Percentiles rank a stretch among this genome's conserved stretches.
These are phyloP conservation scores for Mucor piriformis DNA, from an alignment of 371 early-diverging fungal genomes.

Conservation along the genomic window DNA sequence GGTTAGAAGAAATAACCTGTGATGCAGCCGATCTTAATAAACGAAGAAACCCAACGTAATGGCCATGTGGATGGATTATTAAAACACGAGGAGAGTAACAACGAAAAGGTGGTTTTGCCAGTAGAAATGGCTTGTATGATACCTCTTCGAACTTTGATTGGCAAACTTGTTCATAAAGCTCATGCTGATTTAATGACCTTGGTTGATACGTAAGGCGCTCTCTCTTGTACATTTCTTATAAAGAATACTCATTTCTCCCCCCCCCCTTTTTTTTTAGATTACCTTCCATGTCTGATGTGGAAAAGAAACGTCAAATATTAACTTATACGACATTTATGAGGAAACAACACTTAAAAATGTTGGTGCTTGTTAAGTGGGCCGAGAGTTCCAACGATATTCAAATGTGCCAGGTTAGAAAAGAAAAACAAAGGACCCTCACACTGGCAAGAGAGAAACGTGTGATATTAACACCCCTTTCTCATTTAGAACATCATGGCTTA, in stretches of 20 bases:
- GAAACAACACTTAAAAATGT: constrained; percentile 64
- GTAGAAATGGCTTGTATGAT: constrained; percentile 64
- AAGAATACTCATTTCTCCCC: background rate
- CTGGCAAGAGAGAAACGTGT: too few species aligned
- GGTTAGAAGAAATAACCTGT: too few species aligned
- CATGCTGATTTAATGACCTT: constrained; percentile 60
- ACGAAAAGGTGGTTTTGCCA: constrained; percentile 41
- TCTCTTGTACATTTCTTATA: background rate
- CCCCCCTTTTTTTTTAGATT: constrained; percentile 34
- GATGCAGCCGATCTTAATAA: constrained; percentile 22
- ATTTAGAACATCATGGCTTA: constrained; percentile 76
- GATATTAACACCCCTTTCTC: too few species aligned
- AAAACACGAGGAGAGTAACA: background rate
- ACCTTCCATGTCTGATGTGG: constrained; percentile 61
- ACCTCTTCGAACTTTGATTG: constrained; percentile 56
- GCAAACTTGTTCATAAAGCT: constrained; percentile 58
- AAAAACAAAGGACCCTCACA: background rate
- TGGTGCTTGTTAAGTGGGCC: constrained; percentile 76
- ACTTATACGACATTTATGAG: constrained; percentile 62
- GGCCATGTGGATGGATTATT: constrained; percentile 6
- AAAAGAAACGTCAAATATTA: constrained; percentile 60
- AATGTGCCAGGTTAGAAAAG: constrained; percentile 65
- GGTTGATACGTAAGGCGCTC: constrained; percentile 59
- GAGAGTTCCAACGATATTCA: constrained; percentile 72
- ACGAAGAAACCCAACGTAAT: constrained; percentile 10